Evolutionary conservation across 2,329 filamentous ascomycete genomes (phyloP), one percentile per base, ranked within the genome.

Genomic region (Trichoderma lentiforme): DNA sequence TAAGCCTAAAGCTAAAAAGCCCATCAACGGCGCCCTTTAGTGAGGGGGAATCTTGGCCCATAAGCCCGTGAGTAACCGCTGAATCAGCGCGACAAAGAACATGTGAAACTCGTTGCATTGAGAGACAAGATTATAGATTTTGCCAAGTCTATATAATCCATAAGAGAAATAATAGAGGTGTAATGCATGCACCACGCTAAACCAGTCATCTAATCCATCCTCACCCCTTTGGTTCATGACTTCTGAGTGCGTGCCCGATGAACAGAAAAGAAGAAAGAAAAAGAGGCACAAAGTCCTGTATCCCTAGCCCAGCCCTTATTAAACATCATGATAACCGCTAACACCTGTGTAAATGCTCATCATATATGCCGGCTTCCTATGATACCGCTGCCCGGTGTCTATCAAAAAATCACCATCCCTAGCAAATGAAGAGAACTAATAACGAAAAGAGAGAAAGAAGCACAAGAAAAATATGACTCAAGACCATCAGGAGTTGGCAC

Each of bases 301-400:
- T 61, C 39, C 66, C 66, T 34, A 70, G 28, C 56, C 57, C 57
- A 53, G 67, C 32, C 56, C 28, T 61, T 67, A 61, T 70, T 53
- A 34, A 70, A 36, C 32, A 63, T 58, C 71, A 64, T 72, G 30
- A 60, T 66, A 53, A 61, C 71, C 65, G 26, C 71, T 34, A 72
- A 70, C 67, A 70, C 67, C 67, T 15, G 32, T 70, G 71, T 70
- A 72, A 71, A 63, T 68, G 64, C 71, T 72, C 58, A 67, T 67
- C 56, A 67, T 67, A 66, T 47, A 56, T 68, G 67, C 57, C 67
- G 67, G 30, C 57, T 62, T 36, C 30, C 28, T 70, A 62, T 53
- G 28, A 53, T 61, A 39, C 39, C 30, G 39, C 36, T 61, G 47
- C 39, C 12, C 28, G 39, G 67, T 51, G 57, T 62, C 57, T 70